Base-by-base conservation (phyloP, 176 grass and related monocot genomes). In the Cymbopogon citratus region DNA sequence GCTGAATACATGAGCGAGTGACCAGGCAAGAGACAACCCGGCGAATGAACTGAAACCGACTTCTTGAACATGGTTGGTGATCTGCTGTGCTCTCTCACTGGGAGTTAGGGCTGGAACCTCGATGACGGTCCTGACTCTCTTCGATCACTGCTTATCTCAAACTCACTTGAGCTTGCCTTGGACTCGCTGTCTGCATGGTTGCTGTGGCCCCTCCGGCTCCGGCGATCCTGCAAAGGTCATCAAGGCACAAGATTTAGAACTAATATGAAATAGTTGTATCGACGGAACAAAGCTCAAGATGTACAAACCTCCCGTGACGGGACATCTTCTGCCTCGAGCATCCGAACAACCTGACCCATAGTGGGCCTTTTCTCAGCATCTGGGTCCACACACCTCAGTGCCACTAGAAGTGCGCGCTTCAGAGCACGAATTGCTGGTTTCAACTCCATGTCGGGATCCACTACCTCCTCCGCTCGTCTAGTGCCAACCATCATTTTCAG, bases 261-360 rank as follows among this genome's bases (percentile, higher is more conserved):
- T 65, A 68, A 35, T 73, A 62, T 24, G 10, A 10, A 25, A n/a
- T 35, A 12, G n/a, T 7, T 16, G 3, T n/a, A 31, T 16, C 7
- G 5, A 24, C 2, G 4, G 10, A 67, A 23, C 3, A 26, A 65
- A 63, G 5, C 24, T 28, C 24, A 63, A 1, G 43, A 31, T 73
- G 24, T 40, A 44, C 78, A 73, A 48, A 73, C 70, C 91, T 93
- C 91, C 19, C 87, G 73, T 4, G 83, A 90, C 0, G 91, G 91
- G 21, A 88, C 77, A n/a, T 88, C 91, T 67, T 93, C 91, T 2
- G 89, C 85, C 73, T 94, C 91, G 6, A 94, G 91, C 91, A 94
- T 91, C 73, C 89, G 88, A 36, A 87, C 91, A 39, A 87, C 89
- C 0, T 89, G 82, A 66, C 91, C 91, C 91, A 94, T 94, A 5